A percentile compares a stretch with the other conserved stretches of the same genome.
Conservation (phyloP, 495 filamentous ascomycete species). For the Trichoderma virens region DNA sequence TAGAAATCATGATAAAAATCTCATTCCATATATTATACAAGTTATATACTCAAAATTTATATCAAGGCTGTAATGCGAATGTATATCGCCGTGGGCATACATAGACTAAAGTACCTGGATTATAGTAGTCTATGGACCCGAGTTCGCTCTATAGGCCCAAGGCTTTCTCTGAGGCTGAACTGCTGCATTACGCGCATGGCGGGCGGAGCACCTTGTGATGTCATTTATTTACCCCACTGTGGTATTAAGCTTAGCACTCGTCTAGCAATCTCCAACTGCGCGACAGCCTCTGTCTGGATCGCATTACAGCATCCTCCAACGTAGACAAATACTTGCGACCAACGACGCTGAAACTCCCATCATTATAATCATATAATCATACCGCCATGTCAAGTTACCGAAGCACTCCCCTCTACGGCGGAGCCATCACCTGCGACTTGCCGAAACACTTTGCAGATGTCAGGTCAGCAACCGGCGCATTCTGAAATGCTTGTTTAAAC, state of each 20-base stretch:
- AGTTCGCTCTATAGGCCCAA: background rate
- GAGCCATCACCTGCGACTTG: constrained; percentile 64
- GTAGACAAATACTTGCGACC: no score
- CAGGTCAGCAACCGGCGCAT: constrained; percentile 46
- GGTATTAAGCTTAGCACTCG: background rate
- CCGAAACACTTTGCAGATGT: constrained; percentile 72
- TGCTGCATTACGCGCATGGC: background rate
- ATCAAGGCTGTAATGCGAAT: no score
- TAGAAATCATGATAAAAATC: background rate
- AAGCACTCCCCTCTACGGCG: constrained; percentile 65
- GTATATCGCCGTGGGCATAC: no score
- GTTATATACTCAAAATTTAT: no score
- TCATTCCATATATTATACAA: background rate
- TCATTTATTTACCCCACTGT: background rate
- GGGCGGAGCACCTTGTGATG: background rate
- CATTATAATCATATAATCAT: background rate
- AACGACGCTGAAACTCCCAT: no score
- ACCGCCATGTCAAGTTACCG: constrained; percentile 39
- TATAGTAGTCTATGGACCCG: background rate
- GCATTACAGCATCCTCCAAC: no score
- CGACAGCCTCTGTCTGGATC: no score
- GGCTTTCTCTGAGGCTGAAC: background rate
- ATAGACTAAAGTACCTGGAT: background rate
- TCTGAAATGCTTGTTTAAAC: background rate
- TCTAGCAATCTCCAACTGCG: background rate